Evolutionary conservation across 257 asterid genomes (phyloP).

Genomic region (Petunia axillaris): DNA sequence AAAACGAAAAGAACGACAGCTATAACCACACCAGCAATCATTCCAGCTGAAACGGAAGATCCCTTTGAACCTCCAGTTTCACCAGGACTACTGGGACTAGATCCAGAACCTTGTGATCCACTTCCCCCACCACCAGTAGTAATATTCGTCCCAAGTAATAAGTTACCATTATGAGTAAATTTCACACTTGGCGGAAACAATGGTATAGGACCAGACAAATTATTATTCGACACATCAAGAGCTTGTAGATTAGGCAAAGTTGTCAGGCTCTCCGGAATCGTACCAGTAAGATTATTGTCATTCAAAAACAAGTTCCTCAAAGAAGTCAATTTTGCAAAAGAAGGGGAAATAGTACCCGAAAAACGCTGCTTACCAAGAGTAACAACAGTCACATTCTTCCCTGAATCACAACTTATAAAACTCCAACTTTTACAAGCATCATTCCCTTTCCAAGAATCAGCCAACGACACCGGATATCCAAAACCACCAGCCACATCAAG

Average conservation of each 20-base stretch:
- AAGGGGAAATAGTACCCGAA: slow-evolving; percentile 74
- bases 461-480: slow-evolving; percentile 70
- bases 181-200: slow-evolving; percentile 50
- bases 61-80: slow-evolving; percentile 47
- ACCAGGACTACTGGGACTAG: slow-evolving; percentile 31
- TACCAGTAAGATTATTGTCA: slow-evolving; percentile 73
- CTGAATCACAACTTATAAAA: slow-evolving; percentile 65
- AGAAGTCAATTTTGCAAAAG: slow-evolving; percentile 67
- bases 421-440: slow-evolving; percentile 71
- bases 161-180: slow-evolving; percentile 53
- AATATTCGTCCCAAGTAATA: slow-evolving; percentile 56
- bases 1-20: slow-evolving; percentile 63
- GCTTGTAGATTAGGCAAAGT: slow-evolving; percentile 63
- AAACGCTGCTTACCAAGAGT: slow-evolving; percentile 57
- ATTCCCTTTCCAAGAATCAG: slow-evolving; percentile 82
- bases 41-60: slow-evolving; percentile 56
- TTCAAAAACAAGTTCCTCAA: slow-evolving; percentile 70
- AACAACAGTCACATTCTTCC: slow-evolving; percentile 59
- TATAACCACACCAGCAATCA: slow-evolving; percentile 75
- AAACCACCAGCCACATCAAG: slow-evolving; percentile 77
- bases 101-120: slow-evolving; percentile 43
- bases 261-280: slow-evolving; percentile 59
- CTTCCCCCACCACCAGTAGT: slow-evolving; percentile 49
- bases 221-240: slow-evolving; percentile 79
- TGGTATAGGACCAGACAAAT: slow-evolving; percentile 66